Evolutionary conservation across 129 eudicot genomes (phyloP).

Genomic region (Mikania micrantha): DNA sequence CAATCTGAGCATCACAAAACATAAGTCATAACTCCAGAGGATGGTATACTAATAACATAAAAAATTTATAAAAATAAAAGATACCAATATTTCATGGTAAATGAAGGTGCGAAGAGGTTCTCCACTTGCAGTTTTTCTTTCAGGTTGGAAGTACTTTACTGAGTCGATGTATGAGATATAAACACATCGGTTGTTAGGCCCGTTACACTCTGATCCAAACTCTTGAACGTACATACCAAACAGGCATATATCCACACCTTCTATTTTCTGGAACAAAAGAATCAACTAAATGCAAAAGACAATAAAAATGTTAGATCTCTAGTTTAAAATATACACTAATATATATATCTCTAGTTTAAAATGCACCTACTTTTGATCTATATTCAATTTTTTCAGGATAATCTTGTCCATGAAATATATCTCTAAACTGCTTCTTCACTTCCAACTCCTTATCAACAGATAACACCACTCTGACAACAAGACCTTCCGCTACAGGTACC

Average conservation of each 20-base stretch:
- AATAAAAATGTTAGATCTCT: constrained; percentile 3
- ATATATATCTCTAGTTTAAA: not conserved
- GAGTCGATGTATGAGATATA: constrained; percentile 83
- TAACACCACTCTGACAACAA: constrained; percentile 67
- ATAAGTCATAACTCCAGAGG: not conserved
- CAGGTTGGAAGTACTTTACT: constrained; percentile 75
- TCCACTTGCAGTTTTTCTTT: constrained; percentile 43
- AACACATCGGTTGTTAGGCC: constrained; percentile 65
- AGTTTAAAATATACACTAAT: not conserved
- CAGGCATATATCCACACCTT: constrained; percentile 73
- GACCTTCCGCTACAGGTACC: constrained; percentile 62
- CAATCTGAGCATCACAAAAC: constrained; percentile 43
- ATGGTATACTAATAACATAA: not conserved
- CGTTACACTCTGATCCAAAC: constrained; percentile 69
- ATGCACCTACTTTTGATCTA: constrained; percentile 50
- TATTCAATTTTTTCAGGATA: constrained; percentile 62
- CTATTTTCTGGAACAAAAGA: constrained; percentile 63
- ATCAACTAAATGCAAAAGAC: constrained; percentile 44
- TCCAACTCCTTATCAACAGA: constrained; percentile 52
- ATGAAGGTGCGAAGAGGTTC: constrained; percentile 80
- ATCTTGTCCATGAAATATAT: constrained; percentile 38
- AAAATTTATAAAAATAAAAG: not conserved
- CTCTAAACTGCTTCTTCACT: constrained; percentile 63
- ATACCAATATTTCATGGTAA: constrained; percentile 78
- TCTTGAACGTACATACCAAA: constrained; percentile 84